Conservation (phyloP, 2,329 filamentous ascomycete genomes). For the Rutstroemia sydowiana region DNA sequence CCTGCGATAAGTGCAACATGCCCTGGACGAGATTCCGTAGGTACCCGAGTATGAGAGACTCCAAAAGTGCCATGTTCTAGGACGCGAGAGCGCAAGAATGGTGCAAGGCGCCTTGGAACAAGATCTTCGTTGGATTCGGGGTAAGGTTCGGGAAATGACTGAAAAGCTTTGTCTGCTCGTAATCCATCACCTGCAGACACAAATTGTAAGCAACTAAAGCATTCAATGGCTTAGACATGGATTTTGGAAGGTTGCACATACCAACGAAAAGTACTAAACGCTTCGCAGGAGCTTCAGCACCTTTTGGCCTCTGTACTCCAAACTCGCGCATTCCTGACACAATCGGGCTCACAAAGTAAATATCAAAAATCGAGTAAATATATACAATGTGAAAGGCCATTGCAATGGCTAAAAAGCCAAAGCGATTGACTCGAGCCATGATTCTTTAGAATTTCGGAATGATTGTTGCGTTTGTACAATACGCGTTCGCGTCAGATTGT, state of each 20-base stretch:
- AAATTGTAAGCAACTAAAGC: slow-evolving; percentile 10
- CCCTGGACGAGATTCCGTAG: slow-evolving; percentile 90
- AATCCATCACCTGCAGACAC: slow-evolving; percentile 66
- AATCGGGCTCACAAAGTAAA: slow-evolving; percentile 97
- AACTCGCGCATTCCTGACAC: slow-evolving; percentile 91
- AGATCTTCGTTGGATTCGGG: slow-evolving; percentile 57
- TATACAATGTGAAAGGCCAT: slow-evolving; percentile 91
- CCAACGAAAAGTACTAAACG: slow-evolving; percentile 91
- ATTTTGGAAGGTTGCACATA: slow-evolving; percentile 32
- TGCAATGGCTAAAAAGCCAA: slow-evolving; percentile 80
- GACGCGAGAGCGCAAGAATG: slow-evolving; percentile 83
- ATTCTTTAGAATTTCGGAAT: slow-evolving; percentile 2
- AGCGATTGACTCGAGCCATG: slow-evolving; percentile 56
- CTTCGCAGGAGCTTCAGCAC: slow-evolving; percentile 69
- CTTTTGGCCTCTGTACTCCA: slow-evolving; percentile 53
- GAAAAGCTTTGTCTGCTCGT: slow-evolving; percentile 95
- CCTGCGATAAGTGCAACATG: slow-evolving; percentile 96
- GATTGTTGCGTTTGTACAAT: background rate
- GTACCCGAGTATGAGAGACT: slow-evolving; percentile 92
- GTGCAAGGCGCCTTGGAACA: slow-evolving; percentile 74
- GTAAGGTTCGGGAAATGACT: slow-evolving; percentile 84
- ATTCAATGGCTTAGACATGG: background rate
- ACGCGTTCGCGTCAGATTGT: slow-evolving; percentile 3
- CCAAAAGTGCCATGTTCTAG: slow-evolving; percentile 90
- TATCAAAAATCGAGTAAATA: slow-evolving; percentile 93